These are phyloP conservation scores for Karstenula rhodostoma DNA, from an alignment of 2,329 filamentous ascomycete genomes.

Conservation along the genomic window DNA sequence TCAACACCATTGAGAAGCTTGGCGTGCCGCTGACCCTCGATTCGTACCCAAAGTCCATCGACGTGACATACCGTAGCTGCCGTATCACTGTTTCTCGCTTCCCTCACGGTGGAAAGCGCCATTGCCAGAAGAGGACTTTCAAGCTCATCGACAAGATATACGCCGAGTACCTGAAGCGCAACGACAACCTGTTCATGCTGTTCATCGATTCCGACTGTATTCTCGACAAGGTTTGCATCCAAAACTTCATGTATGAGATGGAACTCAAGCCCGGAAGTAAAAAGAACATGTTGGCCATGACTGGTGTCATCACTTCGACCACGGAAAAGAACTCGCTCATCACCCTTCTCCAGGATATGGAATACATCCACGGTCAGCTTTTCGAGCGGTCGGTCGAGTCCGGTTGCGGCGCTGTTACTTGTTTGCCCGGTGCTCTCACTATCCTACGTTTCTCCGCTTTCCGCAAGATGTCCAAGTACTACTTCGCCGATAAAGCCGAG, in stretches of 20 bases:
- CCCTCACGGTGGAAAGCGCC: constrained; percentile 89
- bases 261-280: constrained; percentile 92
- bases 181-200: constrained; percentile 92
- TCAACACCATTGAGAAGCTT: constrained; percentile 83
- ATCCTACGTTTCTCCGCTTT: constrained; percentile 97
- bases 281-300: constrained; percentile 96
- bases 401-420: constrained; percentile 91
- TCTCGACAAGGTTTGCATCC: constrained; percentile 86
- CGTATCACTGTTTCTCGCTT: constrained; percentile 92
- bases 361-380: constrained; percentile 95
- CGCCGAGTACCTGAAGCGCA: constrained; percentile 80
- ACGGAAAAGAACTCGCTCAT: constrained; percentile 88
- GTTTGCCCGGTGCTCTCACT: constrained; percentile 91
- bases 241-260: constrained; percentile 99
- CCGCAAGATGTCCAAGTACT: constrained; percentile 95
- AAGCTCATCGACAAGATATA: constrained; percentile 94
- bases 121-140: constrained; percentile 93
- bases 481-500: constrained; percentile 96
- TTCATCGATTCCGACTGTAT: constrained; percentile 99
- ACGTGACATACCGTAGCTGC: constrained; percentile 82
- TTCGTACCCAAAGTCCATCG: constrained; percentile 87
- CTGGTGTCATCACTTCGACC: constrained; percentile 93
- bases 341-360: constrained; percentile 95
- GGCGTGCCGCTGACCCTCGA: constrained; percentile 81
- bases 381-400: constrained; percentile 97